Conservation (phyloP, 768 basidiomycete genomes). For the Leccinum subgranulosum region DNA sequence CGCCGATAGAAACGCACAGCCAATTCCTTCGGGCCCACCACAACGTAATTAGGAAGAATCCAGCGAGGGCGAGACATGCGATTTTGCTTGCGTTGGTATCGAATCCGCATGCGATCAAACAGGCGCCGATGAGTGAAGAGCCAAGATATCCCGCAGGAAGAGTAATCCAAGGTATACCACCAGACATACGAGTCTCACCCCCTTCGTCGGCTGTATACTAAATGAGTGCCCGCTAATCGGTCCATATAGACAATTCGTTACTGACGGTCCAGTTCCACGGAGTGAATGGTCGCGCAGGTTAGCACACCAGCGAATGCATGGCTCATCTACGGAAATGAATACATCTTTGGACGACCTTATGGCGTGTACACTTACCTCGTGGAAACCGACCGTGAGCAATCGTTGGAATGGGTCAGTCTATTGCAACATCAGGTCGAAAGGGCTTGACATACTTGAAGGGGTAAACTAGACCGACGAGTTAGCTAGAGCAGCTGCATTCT, state of each 20-base stretch:
- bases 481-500: constrained; percentile 5
- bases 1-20: constrained; percentile 47
- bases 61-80: constrained; percentile 74
- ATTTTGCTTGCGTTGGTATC: constrained; percentile 87
- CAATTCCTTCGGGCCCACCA: constrained; percentile 83
- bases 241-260: constrained; percentile 8
- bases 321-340: constrained; percentile 59
- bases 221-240: constrained; percentile 9
- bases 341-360: background rate
- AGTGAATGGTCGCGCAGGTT: constrained; percentile 83
- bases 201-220: constrained; percentile 72
- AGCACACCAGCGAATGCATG: constrained; percentile 78
- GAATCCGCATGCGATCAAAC: constrained; percentile 84
- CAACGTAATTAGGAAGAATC: constrained; percentile 82
- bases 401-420: constrained; percentile 37
- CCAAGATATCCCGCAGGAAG: constrained; percentile 86
- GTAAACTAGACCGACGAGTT: constrained; percentile 53
- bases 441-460: constrained; percentile 79
- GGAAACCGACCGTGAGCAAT: constrained; percentile 83
- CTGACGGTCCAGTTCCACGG: constrained; percentile 84
- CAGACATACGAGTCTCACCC: constrained; percentile 82
- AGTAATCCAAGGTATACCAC: constrained; percentile 78
- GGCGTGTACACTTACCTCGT: constrained; percentile 53
- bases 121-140: constrained; percentile 82
- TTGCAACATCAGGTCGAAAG: background rate